Evolutionary conservation across 2,329 filamentous ascomycete genomes (phyloP).

Genomic region (Biscogniauxia sp.): DNA sequence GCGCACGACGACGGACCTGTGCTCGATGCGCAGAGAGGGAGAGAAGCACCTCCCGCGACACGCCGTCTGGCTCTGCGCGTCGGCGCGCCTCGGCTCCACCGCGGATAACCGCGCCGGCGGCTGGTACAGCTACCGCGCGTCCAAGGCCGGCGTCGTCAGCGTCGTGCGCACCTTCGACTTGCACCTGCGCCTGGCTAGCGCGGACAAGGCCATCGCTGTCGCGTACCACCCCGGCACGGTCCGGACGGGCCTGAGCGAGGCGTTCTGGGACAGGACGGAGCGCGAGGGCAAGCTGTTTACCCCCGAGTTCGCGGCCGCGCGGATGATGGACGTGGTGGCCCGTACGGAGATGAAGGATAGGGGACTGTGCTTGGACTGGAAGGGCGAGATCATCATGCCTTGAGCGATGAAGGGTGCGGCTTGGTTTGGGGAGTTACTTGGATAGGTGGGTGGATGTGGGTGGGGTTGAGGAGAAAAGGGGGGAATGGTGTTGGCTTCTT

Average conservation of each 20-base stretch:
- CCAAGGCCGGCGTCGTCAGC: slow-evolving; percentile 72
- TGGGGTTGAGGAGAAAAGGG: too few relatives aligned
- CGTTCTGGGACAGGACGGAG: slow-evolving; percentile 65
- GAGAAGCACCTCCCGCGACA: slow-evolving; percentile 39
- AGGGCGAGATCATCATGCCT: slow-evolving; percentile 60
- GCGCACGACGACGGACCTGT: slow-evolving; percentile 45
- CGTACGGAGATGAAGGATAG: slow-evolving; percentile 50
- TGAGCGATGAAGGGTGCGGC: slow-evolving; percentile 31
- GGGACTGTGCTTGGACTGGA: slow-evolving; percentile 69
- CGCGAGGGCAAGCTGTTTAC: slow-evolving; percentile 62
- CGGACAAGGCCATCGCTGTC: slow-evolving; percentile 63
- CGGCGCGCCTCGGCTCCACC: slow-evolving; percentile 73
- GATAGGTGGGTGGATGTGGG: too few relatives aligned
- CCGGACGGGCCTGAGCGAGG: slow-evolving; percentile 67
- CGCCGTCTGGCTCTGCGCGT: slow-evolving; percentile 72
- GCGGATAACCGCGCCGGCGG: slow-evolving; percentile 71
- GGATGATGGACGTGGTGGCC: slow-evolving; percentile 58
- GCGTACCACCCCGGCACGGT: slow-evolving; percentile 80
- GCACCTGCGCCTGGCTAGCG: slow-evolving; percentile 55
- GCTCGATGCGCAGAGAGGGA: neutral
- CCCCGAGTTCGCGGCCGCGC: slow-evolving; percentile 63
- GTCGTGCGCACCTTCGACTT: slow-evolving; percentile 70
- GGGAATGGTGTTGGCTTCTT: too few relatives aligned
- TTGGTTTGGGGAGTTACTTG: too few relatives aligned
- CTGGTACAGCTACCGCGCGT: slow-evolving; percentile 79